Conservation (phyloP, 768 basidiomycete species). For the Trametes coccinea region DNA sequence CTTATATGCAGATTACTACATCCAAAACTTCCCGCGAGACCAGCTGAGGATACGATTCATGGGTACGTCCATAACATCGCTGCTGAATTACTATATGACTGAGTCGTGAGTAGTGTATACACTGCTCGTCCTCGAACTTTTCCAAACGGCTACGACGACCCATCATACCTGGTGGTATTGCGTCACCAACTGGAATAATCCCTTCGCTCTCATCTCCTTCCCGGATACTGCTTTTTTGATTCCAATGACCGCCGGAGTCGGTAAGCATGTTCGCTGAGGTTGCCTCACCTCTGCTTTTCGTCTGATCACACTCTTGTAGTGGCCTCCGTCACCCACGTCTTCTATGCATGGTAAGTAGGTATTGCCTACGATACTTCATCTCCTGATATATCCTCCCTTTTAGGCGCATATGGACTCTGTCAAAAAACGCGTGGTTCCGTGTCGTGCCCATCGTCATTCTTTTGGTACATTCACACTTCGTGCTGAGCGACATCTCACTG, state of each 20-base stretch:
- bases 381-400: no score
- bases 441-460: background rate
- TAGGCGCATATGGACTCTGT: slow-evolving; percentile 13
- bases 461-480: background rate
- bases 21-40: slow-evolving; percentile 3
- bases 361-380: no score
- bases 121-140: slow-evolving; percentile 23
- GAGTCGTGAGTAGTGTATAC: background rate
- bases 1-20: background rate
- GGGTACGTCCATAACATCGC: background rate
- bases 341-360: slow-evolving; percentile 22
- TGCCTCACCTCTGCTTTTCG: background rate
- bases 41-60: slow-evolving; percentile 1
- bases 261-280: slow-evolving; percentile 5
- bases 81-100: background rate
- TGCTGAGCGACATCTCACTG: background rate
- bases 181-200: slow-evolving; percentile 27
- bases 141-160: slow-evolving; percentile 27
- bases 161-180: slow-evolving; percentile 26
- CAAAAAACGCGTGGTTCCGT: slow-evolving; percentile 7
- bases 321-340: slow-evolving; percentile 25
- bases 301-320: slow-evolving; percentile 8
- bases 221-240: slow-evolving; percentile 21
- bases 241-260: slow-evolving; percentile 23
- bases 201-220: slow-evolving; percentile 15